Evolutionary conservation across 2,329 filamentous ascomycete genomes (phyloP).

Genomic region (Talaromyces sp.): DNA sequence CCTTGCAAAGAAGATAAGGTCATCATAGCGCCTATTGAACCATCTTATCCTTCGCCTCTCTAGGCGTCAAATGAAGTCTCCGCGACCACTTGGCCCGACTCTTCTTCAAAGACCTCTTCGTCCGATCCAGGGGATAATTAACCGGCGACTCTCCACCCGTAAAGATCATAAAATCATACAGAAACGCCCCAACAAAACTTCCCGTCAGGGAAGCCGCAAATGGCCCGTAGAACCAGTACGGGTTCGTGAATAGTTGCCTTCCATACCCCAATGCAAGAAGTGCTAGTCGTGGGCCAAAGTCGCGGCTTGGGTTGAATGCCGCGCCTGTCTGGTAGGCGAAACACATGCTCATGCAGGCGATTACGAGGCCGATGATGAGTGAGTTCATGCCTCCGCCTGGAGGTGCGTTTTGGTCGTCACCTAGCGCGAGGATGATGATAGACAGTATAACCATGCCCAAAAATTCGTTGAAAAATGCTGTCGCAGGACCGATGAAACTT

Average conservation of each 20-base stretch:
- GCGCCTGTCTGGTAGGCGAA: slow-evolving; percentile 52
- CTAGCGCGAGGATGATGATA: slow-evolving; percentile 46
- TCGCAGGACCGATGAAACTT: slow-evolving; percentile 37
- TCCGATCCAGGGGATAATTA: slow-evolving; percentile 50
- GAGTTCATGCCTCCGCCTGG: slow-evolving; percentile 54
- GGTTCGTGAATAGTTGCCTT: slow-evolving; percentile 41
- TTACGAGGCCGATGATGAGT: slow-evolving; percentile 50
- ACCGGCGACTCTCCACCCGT: slow-evolving; percentile 53
- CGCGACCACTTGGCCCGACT: slow-evolving; percentile 37
- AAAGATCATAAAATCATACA: slow-evolving; percentile 55
- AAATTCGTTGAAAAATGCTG: slow-evolving; percentile 52
- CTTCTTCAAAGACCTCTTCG: slow-evolving; percentile 46
- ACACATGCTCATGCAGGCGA: slow-evolving; percentile 32
- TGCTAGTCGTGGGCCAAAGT: slow-evolving; percentile 52
- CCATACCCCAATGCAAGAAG: slow-evolving; percentile 48
- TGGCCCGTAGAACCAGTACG: slow-evolving; percentile 50
- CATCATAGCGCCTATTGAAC: neutral
- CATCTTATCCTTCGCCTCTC: neutral
- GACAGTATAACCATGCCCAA: slow-evolving; percentile 44
- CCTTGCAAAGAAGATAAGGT: neutral
- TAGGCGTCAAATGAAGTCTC: slow-evolving; percentile 27
- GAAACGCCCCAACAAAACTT: slow-evolving; percentile 46
- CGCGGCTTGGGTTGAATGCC: slow-evolving; percentile 51
- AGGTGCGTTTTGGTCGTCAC: slow-evolving; percentile 49
- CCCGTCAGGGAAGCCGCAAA: slow-evolving; percentile 43